These are phyloP conservation scores for Penicillium sp. DNA, from an alignment of 2,329 filamentous ascomycete genomes.

Conservation along the genomic window DNA sequence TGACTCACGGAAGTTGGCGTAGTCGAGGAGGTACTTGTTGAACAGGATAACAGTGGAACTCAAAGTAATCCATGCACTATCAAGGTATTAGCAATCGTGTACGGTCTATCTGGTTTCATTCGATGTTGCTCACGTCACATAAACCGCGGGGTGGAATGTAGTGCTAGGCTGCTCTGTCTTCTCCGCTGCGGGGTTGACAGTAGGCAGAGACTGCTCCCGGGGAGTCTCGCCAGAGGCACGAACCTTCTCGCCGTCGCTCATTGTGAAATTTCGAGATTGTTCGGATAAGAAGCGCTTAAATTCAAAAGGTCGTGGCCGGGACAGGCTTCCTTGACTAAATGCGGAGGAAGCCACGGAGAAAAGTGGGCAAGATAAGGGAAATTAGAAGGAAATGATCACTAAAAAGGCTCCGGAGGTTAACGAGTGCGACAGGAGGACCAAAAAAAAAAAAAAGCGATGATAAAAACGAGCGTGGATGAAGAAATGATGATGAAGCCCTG, in stretches of 20 bases:
- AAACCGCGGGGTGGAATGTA: conserved; percentile 69
- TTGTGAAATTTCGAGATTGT: conserved; percentile 37
- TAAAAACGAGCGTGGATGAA: conserved; percentile 17
- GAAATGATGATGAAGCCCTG: conserved; percentile 23
- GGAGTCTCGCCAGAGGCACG: conserved; percentile 66
- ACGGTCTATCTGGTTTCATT: background rate
- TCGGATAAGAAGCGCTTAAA: conserved; percentile 41
- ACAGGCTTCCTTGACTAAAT: conserved; percentile 36
- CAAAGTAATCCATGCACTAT: conserved; percentile 80
- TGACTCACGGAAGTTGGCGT: conserved; percentile 66
- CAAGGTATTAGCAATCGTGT: conserved; percentile 11
- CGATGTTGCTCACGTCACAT: conserved; percentile 53
- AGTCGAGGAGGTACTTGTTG: conserved; percentile 97
- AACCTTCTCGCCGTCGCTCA: conserved; percentile 69
- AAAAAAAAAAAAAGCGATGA: conserved; percentile 9
- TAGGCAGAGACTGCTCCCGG: conserved; percentile 57
- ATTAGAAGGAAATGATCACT: conserved; percentile 19
- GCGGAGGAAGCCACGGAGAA: conserved; percentile 38
- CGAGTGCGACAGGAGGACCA: conserved; percentile 7
- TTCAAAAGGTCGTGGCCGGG: conserved; percentile 42
- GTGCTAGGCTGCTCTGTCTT: conserved; percentile 57
- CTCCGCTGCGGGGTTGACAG: conserved; percentile 65
- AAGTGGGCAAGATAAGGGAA: conserved; percentile 5
- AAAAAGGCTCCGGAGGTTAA: conserved; percentile 7
- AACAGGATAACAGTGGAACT: conserved; percentile 94